phyloP scores from a whole-genome alignment of 306 rosid species.

The Parietaria judaica region DNA sequence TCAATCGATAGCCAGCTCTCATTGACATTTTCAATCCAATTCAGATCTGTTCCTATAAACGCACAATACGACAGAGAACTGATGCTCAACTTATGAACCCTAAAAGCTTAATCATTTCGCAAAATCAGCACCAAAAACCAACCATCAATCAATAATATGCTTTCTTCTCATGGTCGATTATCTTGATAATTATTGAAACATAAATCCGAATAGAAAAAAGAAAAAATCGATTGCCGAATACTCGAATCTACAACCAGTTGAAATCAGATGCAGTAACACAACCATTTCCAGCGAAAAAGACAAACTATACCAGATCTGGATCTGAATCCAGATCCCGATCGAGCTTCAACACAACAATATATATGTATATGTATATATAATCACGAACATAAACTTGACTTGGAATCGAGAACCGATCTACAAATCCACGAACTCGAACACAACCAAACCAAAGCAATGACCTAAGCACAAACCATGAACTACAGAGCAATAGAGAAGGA shows the following conservation, averaged over 20 bases:
- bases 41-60: no score
- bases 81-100: no score
- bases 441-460: not conserved
- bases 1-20: no score
- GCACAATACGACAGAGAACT: no score
- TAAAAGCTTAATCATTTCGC: no score
- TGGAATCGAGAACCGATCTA: not conserved
- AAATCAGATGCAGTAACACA: not conserved
- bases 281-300: not conserved
- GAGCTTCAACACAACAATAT: not conserved
- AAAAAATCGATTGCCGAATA: not conserved
- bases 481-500: not conserved
- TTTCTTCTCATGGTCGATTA: no score
- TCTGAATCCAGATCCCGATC: slow-evolving; percentile 3
- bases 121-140: not conserved
- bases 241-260: not conserved
- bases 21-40: no score
- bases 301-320: slow-evolving; percentile 13
- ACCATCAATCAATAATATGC: not conserved
- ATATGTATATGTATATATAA: no score
- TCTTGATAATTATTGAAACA: not conserved
- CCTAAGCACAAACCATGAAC: slow-evolving; percentile 5
- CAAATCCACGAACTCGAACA: no score
- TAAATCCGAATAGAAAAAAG: not conserved
- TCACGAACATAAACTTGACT: not conserved